Base-by-base conservation (phyloP, 2,329 filamentous ascomycete species). In the Fonsecaea monophora region DNA sequence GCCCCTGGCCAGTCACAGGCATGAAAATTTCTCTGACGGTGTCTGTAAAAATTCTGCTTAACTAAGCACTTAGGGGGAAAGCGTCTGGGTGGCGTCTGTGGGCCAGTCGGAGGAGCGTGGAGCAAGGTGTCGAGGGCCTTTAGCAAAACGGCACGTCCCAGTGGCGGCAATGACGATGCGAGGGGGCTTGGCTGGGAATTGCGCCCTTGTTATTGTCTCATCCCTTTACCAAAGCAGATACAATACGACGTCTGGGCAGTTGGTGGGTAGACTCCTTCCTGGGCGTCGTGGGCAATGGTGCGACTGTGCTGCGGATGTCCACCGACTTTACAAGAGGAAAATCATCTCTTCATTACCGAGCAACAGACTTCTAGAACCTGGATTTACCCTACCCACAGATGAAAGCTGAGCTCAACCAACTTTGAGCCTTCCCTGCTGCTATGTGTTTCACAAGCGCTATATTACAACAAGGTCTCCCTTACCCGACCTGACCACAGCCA, bases 41-140 rank as follows among this genome's bases (percentile, higher is more conserved):
- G 21, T 48, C 34, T 63, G 30, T 18, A 58, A 68, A 71, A 67
- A 67, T 60, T 69, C 60, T 63, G 62, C 57, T 60, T 67, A 59
- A 69, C 67, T 71, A 70, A 67, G 45, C 42, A 68, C 63, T 60
- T 58, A 61, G 67, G 68, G 42, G 64, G 61, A 53, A 67, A 70
- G 25, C 25, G 25, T 50, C 60, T 60, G 67, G 63, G 64, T 62
- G 53, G 25, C 25, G 25, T 50, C 60, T 60, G 67, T 65, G 64
- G 64, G 53, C 60, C 67, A 66, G 30, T 66, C 53, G 59, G 34
- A 53, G 34, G 57, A 18, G n/a, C 64, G 64, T 66, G 59, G 59
- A 66, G 59, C 40, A 8, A 12, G 1, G 35, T 4, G 35, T 37
- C 35, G 4, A 42, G 13, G 45, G 45, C 45, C 18, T 21, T 21